A percentile compares a stretch with the other conserved stretches of the same genome.
Evolutionary conservation across 2,329 filamentous ascomycete genomes (phyloP).

Genomic region (Sporothrix schenckii): DNA sequence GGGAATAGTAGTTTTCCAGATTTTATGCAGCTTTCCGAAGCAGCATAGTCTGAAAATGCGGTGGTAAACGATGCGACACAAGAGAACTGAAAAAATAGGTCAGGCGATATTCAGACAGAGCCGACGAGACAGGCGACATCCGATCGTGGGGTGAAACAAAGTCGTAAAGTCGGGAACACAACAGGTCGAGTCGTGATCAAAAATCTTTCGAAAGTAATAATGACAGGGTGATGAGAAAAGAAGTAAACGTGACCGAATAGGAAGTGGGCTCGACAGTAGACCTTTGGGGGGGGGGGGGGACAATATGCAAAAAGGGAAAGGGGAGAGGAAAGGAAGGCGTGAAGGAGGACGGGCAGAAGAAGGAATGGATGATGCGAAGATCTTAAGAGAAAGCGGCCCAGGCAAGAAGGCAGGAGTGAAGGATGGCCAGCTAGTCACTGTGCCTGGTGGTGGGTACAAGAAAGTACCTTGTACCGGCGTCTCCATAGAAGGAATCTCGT

Average conservation of each 20-base stretch:
- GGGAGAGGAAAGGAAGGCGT: background rate
- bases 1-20: background rate
- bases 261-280: background rate
- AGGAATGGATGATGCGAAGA: constrained; percentile 23
- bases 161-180: constrained; percentile 21
- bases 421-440: constrained; percentile 3
- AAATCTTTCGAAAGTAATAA: background rate
- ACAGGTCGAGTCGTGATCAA: background rate
- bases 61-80: constrained; percentile 24
- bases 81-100: background rate
- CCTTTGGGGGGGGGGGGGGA: too few relatives aligned
- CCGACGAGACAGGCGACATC: constrained; percentile 1
- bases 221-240: background rate
- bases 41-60: constrained; percentile 10
- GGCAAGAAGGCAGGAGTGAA: background rate
- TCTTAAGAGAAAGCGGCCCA: constrained; percentile 19
- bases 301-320: background rate
- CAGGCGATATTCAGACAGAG: background rate
- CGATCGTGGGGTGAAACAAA: constrained; percentile 19
- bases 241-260: constrained; percentile 1
- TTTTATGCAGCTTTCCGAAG: constrained; percentile 20
- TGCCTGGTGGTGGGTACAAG: constrained; percentile 10
- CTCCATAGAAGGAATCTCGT: constrained; percentile 20
- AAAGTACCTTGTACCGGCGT: background rate
- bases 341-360: background rate